These are phyloP conservation scores for Fonsecaea monophora DNA, from an alignment of 2,329 filamentous ascomycete species.

Conservation along the genomic window DNA sequence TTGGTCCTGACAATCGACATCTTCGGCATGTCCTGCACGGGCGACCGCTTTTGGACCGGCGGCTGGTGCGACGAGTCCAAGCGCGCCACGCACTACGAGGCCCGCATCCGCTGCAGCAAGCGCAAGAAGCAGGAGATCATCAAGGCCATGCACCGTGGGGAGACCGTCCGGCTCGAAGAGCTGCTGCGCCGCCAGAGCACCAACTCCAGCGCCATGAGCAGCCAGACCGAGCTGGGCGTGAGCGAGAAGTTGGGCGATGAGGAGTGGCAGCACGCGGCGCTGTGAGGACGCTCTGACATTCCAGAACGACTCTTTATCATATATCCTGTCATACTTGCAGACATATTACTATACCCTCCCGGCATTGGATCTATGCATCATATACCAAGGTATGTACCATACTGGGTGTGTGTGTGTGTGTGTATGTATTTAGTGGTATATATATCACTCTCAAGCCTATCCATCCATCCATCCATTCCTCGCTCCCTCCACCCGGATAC, in stretches of 20 bases:
- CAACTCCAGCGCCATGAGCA: conserved; percentile 14
- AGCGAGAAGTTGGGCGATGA: conserved; percentile 10
- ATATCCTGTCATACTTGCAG: too few species aligned
- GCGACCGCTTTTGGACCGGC: conserved; percentile 19
- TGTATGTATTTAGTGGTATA: too few species aligned
- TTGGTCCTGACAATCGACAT: conserved; percentile 14
- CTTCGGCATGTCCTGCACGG: conserved; percentile 16
- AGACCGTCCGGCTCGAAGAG: conserved; percentile 15
- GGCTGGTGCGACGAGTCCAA: conserved; percentile 20
- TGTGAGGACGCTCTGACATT: not conserved
- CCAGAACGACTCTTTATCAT: too few species aligned
- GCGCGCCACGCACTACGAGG: conserved; percentile 14
- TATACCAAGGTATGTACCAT: too few species aligned
- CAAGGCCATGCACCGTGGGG: conserved; percentile 17
- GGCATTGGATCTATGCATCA: too few species aligned
- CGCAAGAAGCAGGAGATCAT: conserved; percentile 19
- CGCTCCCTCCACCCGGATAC: too few species aligned
- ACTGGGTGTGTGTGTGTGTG: not conserved
- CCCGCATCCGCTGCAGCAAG: conserved; percentile 10
- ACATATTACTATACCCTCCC: too few species aligned
- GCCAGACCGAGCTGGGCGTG: conserved; percentile 7
- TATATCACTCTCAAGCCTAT: too few species aligned
- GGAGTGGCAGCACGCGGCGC: conserved; percentile 16
- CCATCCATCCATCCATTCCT: too few species aligned
- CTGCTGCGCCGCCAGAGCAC: conserved; percentile 14